Conservation (phyloP, 257 asterid genomes). For the Plantago elongata region DNA sequence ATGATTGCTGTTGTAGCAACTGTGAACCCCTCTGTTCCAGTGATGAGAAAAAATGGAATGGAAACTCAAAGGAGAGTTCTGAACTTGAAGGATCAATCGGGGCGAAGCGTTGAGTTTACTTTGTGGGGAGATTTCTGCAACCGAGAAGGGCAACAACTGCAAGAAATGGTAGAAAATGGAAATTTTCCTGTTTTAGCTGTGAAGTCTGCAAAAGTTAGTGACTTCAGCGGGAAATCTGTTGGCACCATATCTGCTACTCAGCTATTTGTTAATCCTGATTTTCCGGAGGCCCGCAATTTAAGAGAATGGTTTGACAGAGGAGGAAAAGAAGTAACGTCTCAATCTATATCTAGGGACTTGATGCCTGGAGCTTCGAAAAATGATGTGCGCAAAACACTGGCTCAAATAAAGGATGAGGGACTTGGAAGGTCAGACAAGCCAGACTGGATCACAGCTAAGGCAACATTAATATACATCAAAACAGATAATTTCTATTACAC, state of each 20-base stretch:
- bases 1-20: constrained; percentile 68
- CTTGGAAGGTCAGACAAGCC: constrained; percentile 93
- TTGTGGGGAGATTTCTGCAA: constrained; percentile 98
- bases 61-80: constrained; percentile 85
- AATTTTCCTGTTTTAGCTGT: constrained; percentile 72
- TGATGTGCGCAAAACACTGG: constrained; percentile 63
- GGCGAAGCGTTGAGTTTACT: constrained; percentile 68
- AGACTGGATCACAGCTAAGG: constrained; percentile 90
- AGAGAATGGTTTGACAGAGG: constrained; percentile 74
- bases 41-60: constrained; percentile 94
- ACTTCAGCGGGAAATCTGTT: constrained; percentile 87
- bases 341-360: constrained; percentile 69
- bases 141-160: constrained; percentile 76
- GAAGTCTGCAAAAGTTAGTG: constrained; percentile 87
- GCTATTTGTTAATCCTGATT: constrained; percentile 78
- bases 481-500: constrained; percentile 81
- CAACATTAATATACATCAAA: constrained; percentile 68
- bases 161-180: constrained; percentile 61
- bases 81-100: constrained; percentile 83
- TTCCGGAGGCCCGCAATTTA: constrained; percentile 50
- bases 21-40: constrained; percentile 87
- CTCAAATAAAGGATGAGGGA: constrained; percentile 85
- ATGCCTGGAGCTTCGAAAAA: constrained; percentile 56
- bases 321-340: constrained; percentile 69
- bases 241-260: constrained; percentile 84